phyloP scores from a whole-genome alignment of 192 early-diverging fungal genomes.

The Chytriomyces hyalinus region DNA sequence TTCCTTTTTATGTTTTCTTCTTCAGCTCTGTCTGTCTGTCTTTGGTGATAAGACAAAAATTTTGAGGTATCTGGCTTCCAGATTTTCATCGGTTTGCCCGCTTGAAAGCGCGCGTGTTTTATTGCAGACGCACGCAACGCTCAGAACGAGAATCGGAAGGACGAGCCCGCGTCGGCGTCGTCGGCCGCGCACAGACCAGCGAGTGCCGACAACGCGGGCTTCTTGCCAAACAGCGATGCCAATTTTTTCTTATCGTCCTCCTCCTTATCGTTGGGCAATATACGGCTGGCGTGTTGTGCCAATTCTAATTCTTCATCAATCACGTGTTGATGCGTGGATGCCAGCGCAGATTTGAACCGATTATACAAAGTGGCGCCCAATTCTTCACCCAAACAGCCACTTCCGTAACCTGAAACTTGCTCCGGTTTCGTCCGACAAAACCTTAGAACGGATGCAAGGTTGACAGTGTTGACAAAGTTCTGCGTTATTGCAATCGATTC shows the following conservation, averaged over 20 bases:
- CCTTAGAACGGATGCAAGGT: slow-evolving; percentile 55
- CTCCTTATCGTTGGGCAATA: neutral
- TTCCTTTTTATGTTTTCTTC: neutral
- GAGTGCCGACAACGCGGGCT: neutral
- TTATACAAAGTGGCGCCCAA: neutral
- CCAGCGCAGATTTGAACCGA: slow-evolving; percentile 7
- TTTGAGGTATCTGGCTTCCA: no score
- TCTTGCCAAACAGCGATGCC: neutral
- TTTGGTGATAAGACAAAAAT: no score
- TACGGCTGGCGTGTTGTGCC: neutral
- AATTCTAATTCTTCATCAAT: neutral
- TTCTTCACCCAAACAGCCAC: neutral
- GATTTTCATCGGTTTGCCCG: no score
- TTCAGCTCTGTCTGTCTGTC: no score
- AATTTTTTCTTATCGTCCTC: neutral
- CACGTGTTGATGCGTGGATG: neutral
- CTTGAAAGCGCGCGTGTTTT: no score
- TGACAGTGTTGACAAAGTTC: slow-evolving; percentile 70
- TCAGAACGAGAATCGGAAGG: slow-evolving; percentile 9
- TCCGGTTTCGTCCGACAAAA: slow-evolving; percentile 56
- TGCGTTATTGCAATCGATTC: slow-evolving; percentile 74
- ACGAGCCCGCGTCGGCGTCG: neutral
- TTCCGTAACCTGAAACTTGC: slow-evolving; percentile 57
- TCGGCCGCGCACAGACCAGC: neutral
- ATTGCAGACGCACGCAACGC: neutral